Percentiles rank a stretch among this genome's conserved stretches.
Conservation (phyloP, 169 alveolate species). For the Condylostoma magnum region DNA sequence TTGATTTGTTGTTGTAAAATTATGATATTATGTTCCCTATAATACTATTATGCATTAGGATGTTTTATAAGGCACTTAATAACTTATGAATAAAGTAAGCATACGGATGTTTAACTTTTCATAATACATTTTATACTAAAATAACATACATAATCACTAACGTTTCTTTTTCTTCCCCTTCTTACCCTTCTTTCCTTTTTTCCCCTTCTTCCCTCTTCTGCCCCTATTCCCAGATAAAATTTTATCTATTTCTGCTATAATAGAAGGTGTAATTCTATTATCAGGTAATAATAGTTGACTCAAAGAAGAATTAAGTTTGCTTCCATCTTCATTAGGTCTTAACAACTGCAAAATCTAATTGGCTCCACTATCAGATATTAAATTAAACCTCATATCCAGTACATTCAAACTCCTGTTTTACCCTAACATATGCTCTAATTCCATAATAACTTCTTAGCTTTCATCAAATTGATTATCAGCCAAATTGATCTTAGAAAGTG, state of each 20-base stretch:
- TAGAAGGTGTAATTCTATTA: not conserved
- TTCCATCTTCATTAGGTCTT: not conserved
- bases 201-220: not conserved
- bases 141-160: too few relatives aligned
- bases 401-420: not conserved
- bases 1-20: too few relatives aligned
- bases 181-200: slow-evolving; percentile 10
- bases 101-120: too few relatives aligned
- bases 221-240: not conserved
- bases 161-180: not conserved
- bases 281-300: too few relatives aligned
- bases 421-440: not conserved
- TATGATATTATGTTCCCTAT: too few relatives aligned
- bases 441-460: slow-evolving; percentile 31
- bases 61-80: too few relatives aligned
- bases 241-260: not conserved
- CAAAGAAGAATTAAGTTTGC: too few relatives aligned
- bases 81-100: too few relatives aligned
- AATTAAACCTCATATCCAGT: slow-evolving; percentile 17
- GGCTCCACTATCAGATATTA: slow-evolving; percentile 25
- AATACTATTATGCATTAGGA: too few relatives aligned
- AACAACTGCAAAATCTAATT: not conserved
- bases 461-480: slow-evolving; percentile 64
- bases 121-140: too few relatives aligned
- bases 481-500: slow-evolving; percentile 33